A percentile compares a stretch with the other conserved stretches of the same genome.
These are phyloP conservation scores for Ceratopteris richardii DNA, from an alignment of 75 land plant genomes.

Conservation along the genomic window DNA sequence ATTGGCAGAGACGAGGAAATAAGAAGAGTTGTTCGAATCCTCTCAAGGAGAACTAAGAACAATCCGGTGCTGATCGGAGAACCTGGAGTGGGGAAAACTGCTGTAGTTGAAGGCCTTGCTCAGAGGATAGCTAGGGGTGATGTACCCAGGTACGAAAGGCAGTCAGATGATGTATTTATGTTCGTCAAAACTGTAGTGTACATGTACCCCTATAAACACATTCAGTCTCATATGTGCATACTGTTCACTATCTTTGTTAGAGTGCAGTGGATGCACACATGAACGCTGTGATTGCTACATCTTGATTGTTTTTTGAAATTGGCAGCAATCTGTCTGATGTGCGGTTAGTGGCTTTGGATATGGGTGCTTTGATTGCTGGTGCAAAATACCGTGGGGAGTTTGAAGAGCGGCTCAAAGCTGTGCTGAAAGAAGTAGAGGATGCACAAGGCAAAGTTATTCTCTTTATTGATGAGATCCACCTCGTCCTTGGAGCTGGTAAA, in stretches of 20 bases:
- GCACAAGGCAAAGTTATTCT: slow-evolving; percentile 32
- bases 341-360: slow-evolving; percentile 29
- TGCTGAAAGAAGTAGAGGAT: slow-evolving; percentile 34
- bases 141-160: slow-evolving; percentile 30
- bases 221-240: too few relatives aligned
- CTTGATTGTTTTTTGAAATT: too few relatives aligned
- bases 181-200: too few relatives aligned
- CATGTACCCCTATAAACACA: too few relatives aligned
- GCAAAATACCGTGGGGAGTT: slow-evolving; percentile 36
- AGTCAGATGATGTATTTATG: too few relatives aligned
- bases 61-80: slow-evolving; percentile 37
- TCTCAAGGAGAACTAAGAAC: slow-evolving; percentile 31
- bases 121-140: slow-evolving; percentile 29
- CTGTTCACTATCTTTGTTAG: too few relatives aligned
- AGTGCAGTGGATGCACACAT: too few relatives aligned
- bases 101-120: slow-evolving; percentile 36
- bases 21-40: slow-evolving; percentile 30
- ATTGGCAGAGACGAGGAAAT: slow-evolving; percentile 38
- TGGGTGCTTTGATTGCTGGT: slow-evolving; percentile 34
- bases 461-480: slow-evolving; percentile 38
- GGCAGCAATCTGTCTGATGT: slow-evolving; percentile 25
- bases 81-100: slow-evolving; percentile 36
- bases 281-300: too few relatives aligned
- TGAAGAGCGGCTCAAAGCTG: slow-evolving; percentile 33
- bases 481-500: slow-evolving; percentile 31